Base-by-base conservation (phyloP, 176 grass and related monocot species). In the Alopecurus myosuroides region DNA sequence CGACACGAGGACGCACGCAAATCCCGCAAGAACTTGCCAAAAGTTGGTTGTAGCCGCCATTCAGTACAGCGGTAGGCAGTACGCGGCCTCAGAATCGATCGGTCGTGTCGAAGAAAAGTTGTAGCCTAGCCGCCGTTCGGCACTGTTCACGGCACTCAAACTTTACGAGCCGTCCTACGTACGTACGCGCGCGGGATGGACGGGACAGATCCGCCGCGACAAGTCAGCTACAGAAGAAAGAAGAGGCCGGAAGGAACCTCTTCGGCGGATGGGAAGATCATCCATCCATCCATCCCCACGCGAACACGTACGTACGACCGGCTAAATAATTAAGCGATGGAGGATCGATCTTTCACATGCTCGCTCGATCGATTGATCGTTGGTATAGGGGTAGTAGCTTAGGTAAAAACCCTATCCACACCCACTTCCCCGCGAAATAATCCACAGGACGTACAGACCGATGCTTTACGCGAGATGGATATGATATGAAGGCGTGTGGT, bases 241-340 rank as follows among this genome's bases (percentile, higher is more conserved):
- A 77, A 58, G 80, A 80, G 29, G 10, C 14, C 45, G 9, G 23
- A 90, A 90, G 88, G 60, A 90, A 86, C 80, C 79, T 30, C 60
- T 2, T 63, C 0, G 6, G 1, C 60, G 28, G 60, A 7, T 63
- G 60, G 29, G 28, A 31, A 33, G 60, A 63, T 63, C 0, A 26
- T 18, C 60, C 60, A 55, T 46, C 44, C 12, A 46, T 46, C 12
- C 42, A 61, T 30, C 5, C 26, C 52, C 52, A 26, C 9, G 83
- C 25, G 40, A 82, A 50, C 71, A 79, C 81, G 88, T 42, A 48
- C 81, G 88, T 42, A 48, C 56, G 22, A 19, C 23, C 10, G 57
- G 58, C 7, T 12, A 62, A 62, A 62, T 62, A 15, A 74, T 64
- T 65, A 78, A 77, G 53, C 56, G 53, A 6, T 71, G 0, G 37